Percentiles rank a stretch among this genome's conserved stretches.
phyloP scores from a whole-genome alignment of 2,329 filamentous ascomycete species.

The Fusarium continuum region DNA sequence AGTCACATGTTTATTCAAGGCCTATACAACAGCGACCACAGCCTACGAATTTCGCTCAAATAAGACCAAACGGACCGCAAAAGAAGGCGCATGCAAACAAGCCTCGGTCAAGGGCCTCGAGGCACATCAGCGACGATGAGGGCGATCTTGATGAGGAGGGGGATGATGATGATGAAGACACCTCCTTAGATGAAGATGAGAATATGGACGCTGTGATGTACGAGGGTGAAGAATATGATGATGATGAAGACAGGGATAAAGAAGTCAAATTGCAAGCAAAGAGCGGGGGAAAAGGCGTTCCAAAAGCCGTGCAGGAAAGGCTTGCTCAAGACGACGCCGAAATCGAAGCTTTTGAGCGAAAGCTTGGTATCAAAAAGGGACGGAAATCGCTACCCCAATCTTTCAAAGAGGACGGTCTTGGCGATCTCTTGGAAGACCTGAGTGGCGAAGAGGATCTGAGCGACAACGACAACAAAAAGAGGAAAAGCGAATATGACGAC shows the following conservation, averaged over 20 bases:
- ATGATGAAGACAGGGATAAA: conserved; percentile 40
- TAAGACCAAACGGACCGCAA: conserved; percentile 1
- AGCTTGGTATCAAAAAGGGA: conserved; percentile 80
- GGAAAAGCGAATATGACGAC: conserved; percentile 65
- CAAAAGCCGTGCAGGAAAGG: conserved; percentile 55
- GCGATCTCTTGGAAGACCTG: conserved; percentile 77
- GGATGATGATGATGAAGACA: conserved; percentile 7
- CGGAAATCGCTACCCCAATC: conserved; percentile 77
- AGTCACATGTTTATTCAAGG: conserved; percentile 51
- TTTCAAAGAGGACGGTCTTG: conserved; percentile 84
- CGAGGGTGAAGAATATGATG: conserved; percentile 31
- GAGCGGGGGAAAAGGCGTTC: conserved; percentile 33
- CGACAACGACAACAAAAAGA: conserved; percentile 67
- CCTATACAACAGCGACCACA: conserved; percentile 19
- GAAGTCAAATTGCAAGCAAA: conserved; percentile 38
- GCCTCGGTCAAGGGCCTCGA: conserved; percentile 1
- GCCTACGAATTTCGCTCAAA: conserved; percentile 1
- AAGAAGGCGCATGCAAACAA: conserved; percentile 1
- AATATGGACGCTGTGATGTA: conserved; percentile 39
- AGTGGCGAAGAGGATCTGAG: conserved; percentile 51
- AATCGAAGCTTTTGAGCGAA: conserved; percentile 87
- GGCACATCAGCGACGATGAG: conserved; percentile 28
- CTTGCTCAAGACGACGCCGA: conserved; percentile 86
- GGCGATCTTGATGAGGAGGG: conserved; percentile 14
- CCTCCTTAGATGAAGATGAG: conserved; percentile 38